Conservation (phyloP, 2,329 filamentous ascomycete genomes). For the Pseudogymnoascus sp. region DNA sequence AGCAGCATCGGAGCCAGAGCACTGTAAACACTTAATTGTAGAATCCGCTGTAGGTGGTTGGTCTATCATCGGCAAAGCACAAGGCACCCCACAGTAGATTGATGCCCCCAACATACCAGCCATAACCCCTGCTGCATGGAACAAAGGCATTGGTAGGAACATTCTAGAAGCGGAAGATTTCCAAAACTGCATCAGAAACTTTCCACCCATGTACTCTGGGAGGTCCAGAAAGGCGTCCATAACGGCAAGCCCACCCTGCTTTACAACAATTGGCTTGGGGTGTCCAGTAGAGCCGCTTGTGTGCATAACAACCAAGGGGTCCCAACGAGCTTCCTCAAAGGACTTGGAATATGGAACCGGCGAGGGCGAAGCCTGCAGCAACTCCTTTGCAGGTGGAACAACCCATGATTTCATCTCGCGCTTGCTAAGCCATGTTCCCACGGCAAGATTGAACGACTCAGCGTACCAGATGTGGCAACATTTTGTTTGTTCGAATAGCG, state of each 20-base stretch:
- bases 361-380: not conserved
- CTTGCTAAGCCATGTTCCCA: not conserved
- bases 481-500: slow-evolving; percentile 25
- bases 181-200: slow-evolving; percentile 25
- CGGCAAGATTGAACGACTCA: not conserved
- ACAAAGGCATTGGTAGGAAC: slow-evolving; percentile 18
- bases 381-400: not conserved
- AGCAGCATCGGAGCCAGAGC: not conserved
- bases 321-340: slow-evolving; percentile 29
- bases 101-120: not conserved
- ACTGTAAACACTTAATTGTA: not conserved
- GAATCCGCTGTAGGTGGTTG: not conserved
- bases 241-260: slow-evolving; percentile 29
- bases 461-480: not conserved
- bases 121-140: slow-evolving; percentile 11
- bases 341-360: slow-evolving; percentile 28
- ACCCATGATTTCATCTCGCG: not conserved
- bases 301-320: slow-evolving; percentile 34
- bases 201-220: slow-evolving; percentile 29
- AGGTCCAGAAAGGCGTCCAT: slow-evolving; percentile 30
- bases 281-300: slow-evolving; percentile 38
- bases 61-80: not conserved
- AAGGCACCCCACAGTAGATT: not conserved
- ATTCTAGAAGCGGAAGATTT: slow-evolving; percentile 22
- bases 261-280: slow-evolving; percentile 34